Base-by-base conservation (phyloP, 768 basidiomycete species). In the Trametes punicea region DNA sequence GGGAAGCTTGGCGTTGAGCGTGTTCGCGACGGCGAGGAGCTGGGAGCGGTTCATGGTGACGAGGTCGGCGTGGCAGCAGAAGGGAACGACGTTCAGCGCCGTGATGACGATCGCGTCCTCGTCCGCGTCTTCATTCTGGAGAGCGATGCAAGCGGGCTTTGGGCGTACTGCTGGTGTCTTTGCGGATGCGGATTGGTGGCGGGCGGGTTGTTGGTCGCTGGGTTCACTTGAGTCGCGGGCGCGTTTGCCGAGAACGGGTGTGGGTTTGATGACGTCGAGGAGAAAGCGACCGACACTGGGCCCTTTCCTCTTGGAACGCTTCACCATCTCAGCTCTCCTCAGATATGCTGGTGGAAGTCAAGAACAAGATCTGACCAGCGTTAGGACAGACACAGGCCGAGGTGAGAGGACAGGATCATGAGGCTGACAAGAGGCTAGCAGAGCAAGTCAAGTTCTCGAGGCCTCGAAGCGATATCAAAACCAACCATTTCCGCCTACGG, bases 31-130 rank as follows among this genome's bases (percentile, higher is more conserved):
- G 0, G 53, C 66, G 42, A 82, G 64, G 40, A 90, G 80, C 56
- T 80, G 73, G 1, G 67, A 41, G 38, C 79, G 80, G 3, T 78
- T 62, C 87, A 90, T 88, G 1, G 79, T 76, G 51, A 87, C 64
- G 38, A 88, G 76, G 61, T 90, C 86, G 56, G 86, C 84, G 65
- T 90, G 85, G 68, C 85, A 87, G 69, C 84, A 85, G 70, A 88
- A 90, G 0, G 86, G 86, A 9, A 79, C 72, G 21, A 67, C 69
- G 38, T 77, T 72, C 11, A 89, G 74, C 6, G 85, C 76, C 0
- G 83, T 87, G 66, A 88, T 81, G 34, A 88, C 74, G 38, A 88
- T 72, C 7, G 80, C 81, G 60, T 83, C 79, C 47, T 78, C 77
- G 2, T 77, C 69, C 15, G 68, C 64, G 55, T 79, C 77, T 55